Evolutionary conservation across 2,329 filamentous ascomycete genomes (phyloP).

Genomic region (Fusarium palustre): DNA sequence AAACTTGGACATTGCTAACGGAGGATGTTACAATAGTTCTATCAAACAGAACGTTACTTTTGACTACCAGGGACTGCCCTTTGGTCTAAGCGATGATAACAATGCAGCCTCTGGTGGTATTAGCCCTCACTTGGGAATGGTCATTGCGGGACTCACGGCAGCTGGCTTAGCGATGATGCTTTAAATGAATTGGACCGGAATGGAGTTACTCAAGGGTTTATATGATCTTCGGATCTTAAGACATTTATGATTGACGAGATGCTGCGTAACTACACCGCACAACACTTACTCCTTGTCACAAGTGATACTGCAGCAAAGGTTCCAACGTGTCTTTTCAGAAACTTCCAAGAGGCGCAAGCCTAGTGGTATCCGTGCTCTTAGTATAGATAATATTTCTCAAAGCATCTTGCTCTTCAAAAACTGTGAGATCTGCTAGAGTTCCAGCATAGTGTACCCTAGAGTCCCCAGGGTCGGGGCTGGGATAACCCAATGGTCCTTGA

Average conservation of each 20-base stretch:
- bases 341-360: not conserved
- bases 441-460: not conserved
- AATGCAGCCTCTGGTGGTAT: conserved; percentile 48
- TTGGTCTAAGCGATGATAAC: conserved; percentile 54
- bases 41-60: conserved; percentile 80
- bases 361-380: no score
- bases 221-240: not conserved
- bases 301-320: not conserved
- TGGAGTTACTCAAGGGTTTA: not conserved
- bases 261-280: not conserved
- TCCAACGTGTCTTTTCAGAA: not conserved
- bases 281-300: no score
- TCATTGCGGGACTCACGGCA: conserved; percentile 37
- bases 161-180: conserved; percentile 40
- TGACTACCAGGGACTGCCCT: conserved; percentile 69
- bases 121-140: conserved; percentile 37
- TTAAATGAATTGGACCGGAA: conserved; percentile 16
- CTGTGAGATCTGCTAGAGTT: not conserved
- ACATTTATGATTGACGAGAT: conserved; percentile 16
- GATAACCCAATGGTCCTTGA: not conserved
- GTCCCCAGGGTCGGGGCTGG: not conserved
- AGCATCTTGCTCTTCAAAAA: not conserved
- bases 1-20: conserved; percentile 73
- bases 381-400: not conserved
- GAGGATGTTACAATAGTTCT: conserved; percentile 73